These are phyloP conservation scores for Candida chilensis DNA, from an alignment of 805 yeast species.

Conservation along the genomic window DNA sequence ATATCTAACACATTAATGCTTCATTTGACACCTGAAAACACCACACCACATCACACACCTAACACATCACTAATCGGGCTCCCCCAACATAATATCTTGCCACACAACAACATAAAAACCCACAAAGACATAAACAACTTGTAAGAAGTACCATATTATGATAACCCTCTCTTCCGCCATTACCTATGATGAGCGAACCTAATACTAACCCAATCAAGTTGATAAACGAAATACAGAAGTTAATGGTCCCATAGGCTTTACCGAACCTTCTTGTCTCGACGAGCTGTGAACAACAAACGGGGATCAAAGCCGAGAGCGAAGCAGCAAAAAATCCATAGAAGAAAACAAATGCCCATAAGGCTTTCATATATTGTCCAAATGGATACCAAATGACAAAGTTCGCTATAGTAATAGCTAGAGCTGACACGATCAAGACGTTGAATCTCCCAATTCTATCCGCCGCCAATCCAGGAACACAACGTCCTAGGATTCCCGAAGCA, in stretches of 20 bases:
- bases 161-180: slow-evolving; percentile 1
- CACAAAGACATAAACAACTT: too few species aligned
- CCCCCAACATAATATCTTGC: too few species aligned
- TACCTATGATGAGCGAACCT: background rate
- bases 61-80: too few species aligned
- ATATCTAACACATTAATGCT: too few species aligned
- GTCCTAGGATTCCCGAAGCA: slow-evolving; percentile 40
- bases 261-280: slow-evolving; percentile 61
- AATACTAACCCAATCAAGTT: slow-evolving; percentile 1
- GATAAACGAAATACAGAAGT: slow-evolving; percentile 41
- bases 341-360: slow-evolving; percentile 42
- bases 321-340: slow-evolving; percentile 53
- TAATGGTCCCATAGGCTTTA: slow-evolving; percentile 57
- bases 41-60: too few species aligned
- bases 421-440: slow-evolving; percentile 43
- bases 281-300: slow-evolving; percentile 59
- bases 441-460: slow-evolving; percentile 50
- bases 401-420: slow-evolving; percentile 31
- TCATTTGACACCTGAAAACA: too few species aligned
- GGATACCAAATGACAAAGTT: slow-evolving; percentile 61
- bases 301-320: slow-evolving; percentile 54
- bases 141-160: background rate
- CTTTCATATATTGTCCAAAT: slow-evolving; percentile 34
- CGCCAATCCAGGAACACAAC: slow-evolving; percentile 43
- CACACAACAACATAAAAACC: too few species aligned